A percentile compares a stretch with the other conserved stretches of the same genome.
phyloP scores from a whole-genome alignment of 23 red algal species.

The Gracilariopsis chorda region DNA sequence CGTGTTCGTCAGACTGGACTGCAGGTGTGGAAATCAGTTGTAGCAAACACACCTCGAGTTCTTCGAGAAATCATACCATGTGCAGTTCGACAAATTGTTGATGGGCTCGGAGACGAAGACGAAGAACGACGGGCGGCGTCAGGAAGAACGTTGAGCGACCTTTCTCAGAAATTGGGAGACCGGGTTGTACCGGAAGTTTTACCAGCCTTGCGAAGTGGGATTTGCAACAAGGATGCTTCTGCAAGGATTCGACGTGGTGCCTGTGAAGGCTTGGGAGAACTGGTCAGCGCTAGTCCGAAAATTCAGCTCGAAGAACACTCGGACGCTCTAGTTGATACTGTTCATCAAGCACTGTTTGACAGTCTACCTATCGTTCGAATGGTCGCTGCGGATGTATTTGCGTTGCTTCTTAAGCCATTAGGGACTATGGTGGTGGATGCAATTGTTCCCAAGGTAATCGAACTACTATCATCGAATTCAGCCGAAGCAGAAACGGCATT shows the following conservation, averaged over 20 bases:
- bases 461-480: not conserved
- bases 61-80: conserved; percentile 85
- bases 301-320: conserved; percentile 41
- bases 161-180: conserved; percentile 82
- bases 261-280: conserved; percentile 76
- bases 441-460: conserved; percentile 53
- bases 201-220: conserved; percentile 58
- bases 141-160: conserved; percentile 68
- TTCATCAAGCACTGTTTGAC: conserved; percentile 57
- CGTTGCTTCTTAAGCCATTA: conserved; percentile 50
- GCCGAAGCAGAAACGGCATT: conserved; percentile 48
- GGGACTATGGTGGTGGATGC: conserved; percentile 46
- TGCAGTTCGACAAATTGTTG: conserved; percentile 69
- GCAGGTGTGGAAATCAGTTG: conserved; percentile 86
- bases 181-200: conserved; percentile 81
- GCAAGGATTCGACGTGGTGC: conserved; percentile 68
- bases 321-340: conserved; percentile 33
- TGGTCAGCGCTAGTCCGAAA: conserved; percentile 56
- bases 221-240: conserved; percentile 26
- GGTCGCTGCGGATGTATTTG: conserved; percentile 47
- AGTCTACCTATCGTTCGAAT: conserved; percentile 31
- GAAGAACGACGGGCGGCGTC: conserved; percentile 80
- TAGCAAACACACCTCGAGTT: conserved; percentile 80
- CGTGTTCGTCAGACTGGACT: conserved; percentile 71
- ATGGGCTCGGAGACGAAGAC: conserved; percentile 66